Conservation (phyloP, 306 rosid genomes). For the Cucurbita argyrosperma region DNA sequence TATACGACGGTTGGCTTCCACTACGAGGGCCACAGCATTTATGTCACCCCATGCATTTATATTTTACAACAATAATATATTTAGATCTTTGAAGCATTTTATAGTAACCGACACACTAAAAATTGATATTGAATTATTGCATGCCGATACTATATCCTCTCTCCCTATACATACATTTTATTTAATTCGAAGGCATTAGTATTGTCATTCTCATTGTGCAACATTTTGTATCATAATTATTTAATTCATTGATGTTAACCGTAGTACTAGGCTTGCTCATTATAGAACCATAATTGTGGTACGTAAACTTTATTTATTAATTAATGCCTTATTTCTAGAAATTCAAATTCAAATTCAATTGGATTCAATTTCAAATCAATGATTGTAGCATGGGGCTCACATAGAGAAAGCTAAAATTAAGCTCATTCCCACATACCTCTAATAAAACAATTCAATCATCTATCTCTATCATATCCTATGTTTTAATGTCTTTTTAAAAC, state of each 20-base stretch:
- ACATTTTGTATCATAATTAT: not conserved
- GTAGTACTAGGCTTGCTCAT: not conserved
- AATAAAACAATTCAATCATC: not conserved
- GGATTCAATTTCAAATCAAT: not conserved
- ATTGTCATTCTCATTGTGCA: not conserved
- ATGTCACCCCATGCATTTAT: not conserved
- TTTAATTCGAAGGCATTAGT: not conserved
- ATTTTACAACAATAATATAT: not conserved
- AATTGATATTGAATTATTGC: not conserved
- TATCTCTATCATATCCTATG: not conserved
- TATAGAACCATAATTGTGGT: not conserved
- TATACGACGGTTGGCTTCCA: too few relatives aligned
- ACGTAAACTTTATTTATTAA: not conserved
- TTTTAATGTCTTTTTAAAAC: not conserved
- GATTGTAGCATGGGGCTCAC: not conserved
- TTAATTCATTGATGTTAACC: not conserved
- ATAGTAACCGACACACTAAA: not conserved
- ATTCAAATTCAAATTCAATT: not conserved
- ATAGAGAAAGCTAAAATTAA: not conserved
- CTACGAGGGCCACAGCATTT: not conserved
- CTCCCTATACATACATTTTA: too few relatives aligned
- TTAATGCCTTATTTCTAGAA: too few relatives aligned
- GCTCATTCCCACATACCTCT: not conserved
- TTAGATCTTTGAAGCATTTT: not conserved
- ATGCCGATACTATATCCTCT: too few relatives aligned